Evolutionary conservation across 2,329 filamentous ascomycete species (phyloP).

Genomic region (Cyphellophora attinorum): DNA sequence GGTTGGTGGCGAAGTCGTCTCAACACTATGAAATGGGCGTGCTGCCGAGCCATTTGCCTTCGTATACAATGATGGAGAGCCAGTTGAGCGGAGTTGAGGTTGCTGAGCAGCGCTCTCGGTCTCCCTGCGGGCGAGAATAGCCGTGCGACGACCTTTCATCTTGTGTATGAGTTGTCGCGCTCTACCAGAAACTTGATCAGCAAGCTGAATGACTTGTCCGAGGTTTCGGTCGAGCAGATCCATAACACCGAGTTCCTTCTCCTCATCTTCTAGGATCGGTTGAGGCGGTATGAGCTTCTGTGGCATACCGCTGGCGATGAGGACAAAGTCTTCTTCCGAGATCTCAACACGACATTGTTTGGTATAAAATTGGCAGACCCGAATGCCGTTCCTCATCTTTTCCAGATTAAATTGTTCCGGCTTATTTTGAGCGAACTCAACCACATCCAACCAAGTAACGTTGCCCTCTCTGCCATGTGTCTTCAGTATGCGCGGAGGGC

Average conservation of each 20-base stretch:
- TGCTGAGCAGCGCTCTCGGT: constrained; percentile 25
- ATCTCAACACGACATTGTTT: constrained; percentile 78
- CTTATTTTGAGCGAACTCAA: constrained; percentile 72
- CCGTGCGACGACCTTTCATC: constrained; percentile 62
- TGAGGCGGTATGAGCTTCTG: constrained; percentile 74
- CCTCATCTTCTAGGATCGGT: constrained; percentile 76
- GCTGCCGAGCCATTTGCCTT: constrained; percentile 19
- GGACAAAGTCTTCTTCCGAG: constrained; percentile 74
- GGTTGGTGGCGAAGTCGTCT: constrained; percentile 33
- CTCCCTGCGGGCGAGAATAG: constrained; percentile 57
- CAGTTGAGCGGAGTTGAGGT: constrained; percentile 7
- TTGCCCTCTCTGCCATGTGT: constrained; percentile 52
- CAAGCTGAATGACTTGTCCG: constrained; percentile 66
- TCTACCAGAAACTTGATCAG: constrained; percentile 65
- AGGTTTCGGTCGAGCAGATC: constrained; percentile 76
- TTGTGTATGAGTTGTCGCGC: constrained; percentile 74
- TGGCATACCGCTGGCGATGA: constrained; percentile 73
- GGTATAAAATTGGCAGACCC: constrained; percentile 71
- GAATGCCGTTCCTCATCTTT: constrained; percentile 56
- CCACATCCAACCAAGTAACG: constrained; percentile 76
- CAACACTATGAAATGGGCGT: constrained; percentile 15
- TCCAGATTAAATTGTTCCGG: constrained; percentile 68
- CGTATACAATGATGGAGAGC: constrained; percentile 14
- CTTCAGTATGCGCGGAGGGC: constrained; percentile 59
- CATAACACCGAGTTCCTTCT: constrained; percentile 71